phyloP scores from a whole-genome alignment of 805 yeast species.

The Cyberlindnera maritima region DNA sequence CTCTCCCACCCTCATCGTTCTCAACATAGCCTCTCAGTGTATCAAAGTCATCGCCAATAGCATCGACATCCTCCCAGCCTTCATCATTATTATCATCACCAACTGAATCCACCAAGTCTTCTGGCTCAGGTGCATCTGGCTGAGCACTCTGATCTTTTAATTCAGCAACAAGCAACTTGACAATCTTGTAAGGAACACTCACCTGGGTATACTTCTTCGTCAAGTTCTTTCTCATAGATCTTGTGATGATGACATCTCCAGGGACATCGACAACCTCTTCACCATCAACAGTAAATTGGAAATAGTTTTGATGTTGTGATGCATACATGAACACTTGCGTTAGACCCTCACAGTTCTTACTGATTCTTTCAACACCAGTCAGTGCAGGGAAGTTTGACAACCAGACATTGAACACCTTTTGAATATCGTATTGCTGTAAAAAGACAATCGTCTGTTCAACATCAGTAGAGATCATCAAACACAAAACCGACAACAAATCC shows the following conservation, averaged over 20 bases:
- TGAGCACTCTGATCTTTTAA: slow-evolving; percentile 52
- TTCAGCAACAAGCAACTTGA: slow-evolving; percentile 69
- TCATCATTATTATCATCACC: slow-evolving; percentile 58
- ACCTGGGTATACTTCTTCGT: slow-evolving; percentile 57
- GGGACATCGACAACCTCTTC: slow-evolving; percentile 58
- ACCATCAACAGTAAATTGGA: slow-evolving; percentile 70
- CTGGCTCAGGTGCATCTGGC: slow-evolving; percentile 11
- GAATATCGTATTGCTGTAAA: slow-evolving; percentile 47
- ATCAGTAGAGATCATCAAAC: slow-evolving; percentile 62
- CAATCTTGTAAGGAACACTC: slow-evolving; percentile 67
- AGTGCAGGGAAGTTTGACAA: slow-evolving; percentile 75
- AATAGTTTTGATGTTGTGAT: slow-evolving; percentile 28
- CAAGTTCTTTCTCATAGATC: slow-evolving; percentile 67
- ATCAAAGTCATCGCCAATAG: slow-evolving; percentile 60
- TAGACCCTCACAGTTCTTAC: slow-evolving; percentile 65
- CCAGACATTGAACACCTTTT: slow-evolving; percentile 73
- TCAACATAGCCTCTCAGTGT: slow-evolving; percentile 57
- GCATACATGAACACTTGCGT: slow-evolving; percentile 65
- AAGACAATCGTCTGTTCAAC: slow-evolving; percentile 64
- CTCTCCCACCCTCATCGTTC: slow-evolving; percentile 31
- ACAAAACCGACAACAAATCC: slow-evolving; percentile 72
- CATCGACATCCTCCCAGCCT: slow-evolving; percentile 80
- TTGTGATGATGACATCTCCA: slow-evolving; percentile 69
- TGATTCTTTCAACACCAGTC: slow-evolving; percentile 68
- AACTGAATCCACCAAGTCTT: slow-evolving; percentile 56